These are phyloP conservation scores for Boechera retrofracta DNA, from an alignment of 345 rosid species.

Conservation along the genomic window DNA sequence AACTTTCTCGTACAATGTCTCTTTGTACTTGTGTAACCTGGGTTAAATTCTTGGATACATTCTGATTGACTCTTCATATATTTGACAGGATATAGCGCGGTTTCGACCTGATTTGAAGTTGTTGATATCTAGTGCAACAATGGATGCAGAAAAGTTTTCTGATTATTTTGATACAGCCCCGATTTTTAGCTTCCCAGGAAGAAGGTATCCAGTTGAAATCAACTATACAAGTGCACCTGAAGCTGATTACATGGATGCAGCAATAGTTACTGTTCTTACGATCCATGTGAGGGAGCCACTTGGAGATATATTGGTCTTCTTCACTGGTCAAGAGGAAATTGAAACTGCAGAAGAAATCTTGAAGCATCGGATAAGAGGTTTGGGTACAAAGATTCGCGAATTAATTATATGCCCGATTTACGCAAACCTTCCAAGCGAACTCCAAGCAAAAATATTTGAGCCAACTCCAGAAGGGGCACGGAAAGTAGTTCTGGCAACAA, in stretches of 20 bases:
- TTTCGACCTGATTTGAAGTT: slow-evolving; percentile 86
- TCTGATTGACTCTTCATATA: slow-evolving; percentile 31
- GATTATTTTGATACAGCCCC: slow-evolving; percentile 97
- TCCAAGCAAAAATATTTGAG: slow-evolving; percentile 96
- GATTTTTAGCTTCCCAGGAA: slow-evolving; percentile 93
- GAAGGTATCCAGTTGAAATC: slow-evolving; percentile 93
- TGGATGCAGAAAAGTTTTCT: slow-evolving; percentile 97
- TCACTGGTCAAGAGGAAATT: slow-evolving; percentile 98
- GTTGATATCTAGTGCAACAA: slow-evolving; percentile 95
- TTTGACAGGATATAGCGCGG: slow-evolving; percentile 77
- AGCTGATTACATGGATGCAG: slow-evolving; percentile 97
- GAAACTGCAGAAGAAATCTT: slow-evolving; percentile 93
- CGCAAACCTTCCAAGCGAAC: slow-evolving; percentile 96
- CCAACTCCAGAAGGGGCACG: slow-evolving; percentile 98
- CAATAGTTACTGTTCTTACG: slow-evolving; percentile 86
- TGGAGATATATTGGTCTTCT: slow-evolving; percentile 90
- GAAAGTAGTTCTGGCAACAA: slow-evolving; percentile 94
- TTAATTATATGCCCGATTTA: slow-evolving; percentile 95
- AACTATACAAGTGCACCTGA: slow-evolving; percentile 96
- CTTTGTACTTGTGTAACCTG: slow-evolving; percentile 26
- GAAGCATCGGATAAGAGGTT: slow-evolving; percentile 86
- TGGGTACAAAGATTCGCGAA: slow-evolving; percentile 94
- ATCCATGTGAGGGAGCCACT: slow-evolving; percentile 80
- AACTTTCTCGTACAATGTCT: slow-evolving; percentile 10
- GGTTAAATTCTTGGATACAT: slow-evolving; percentile 18